A percentile compares a stretch with the other conserved stretches of the same genome.
Conservation (phyloP, 1,284 basidiomycete genomes). For the Melampsora americana region DNA sequence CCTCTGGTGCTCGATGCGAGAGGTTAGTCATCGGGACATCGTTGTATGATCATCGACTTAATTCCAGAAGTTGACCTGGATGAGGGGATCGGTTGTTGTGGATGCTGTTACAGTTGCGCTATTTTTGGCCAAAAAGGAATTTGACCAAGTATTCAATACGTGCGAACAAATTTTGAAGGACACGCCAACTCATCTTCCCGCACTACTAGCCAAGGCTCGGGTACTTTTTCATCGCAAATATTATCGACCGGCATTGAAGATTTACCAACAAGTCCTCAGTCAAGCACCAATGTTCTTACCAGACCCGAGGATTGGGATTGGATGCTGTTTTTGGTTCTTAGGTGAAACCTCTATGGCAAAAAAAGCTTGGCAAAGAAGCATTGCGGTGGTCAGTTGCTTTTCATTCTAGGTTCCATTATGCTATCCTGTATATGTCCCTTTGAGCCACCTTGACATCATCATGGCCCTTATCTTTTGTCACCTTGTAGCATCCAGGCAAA, state of each 20-base stretch:
- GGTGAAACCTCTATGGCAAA: slow-evolving; percentile 74
- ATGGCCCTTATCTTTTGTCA: background rate
- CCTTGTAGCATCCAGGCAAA: slow-evolving; percentile 58
- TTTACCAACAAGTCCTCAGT: slow-evolving; percentile 77
- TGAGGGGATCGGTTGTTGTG: background rate
- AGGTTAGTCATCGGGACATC: slow-evolving; percentile 5
- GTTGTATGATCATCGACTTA: background rate
- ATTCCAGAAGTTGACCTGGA: background rate
- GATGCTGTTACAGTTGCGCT: slow-evolving; percentile 11
- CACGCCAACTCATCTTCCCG: slow-evolving; percentile 61
- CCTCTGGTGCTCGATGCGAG: slow-evolving; percentile 31
- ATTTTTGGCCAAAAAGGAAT: slow-evolving; percentile 43
- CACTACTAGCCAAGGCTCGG: slow-evolving; percentile 62
- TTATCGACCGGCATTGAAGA: slow-evolving; percentile 70
- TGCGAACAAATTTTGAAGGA: slow-evolving; percentile 76
- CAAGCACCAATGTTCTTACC: slow-evolving; percentile 73
- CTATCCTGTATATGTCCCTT: too few species aligned
- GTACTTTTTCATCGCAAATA: slow-evolving; percentile 74
- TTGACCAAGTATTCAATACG: slow-evolving; percentile 69
- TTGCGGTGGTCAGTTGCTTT: slow-evolving; percentile 67
- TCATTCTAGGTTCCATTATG: background rate
- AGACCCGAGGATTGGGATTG: slow-evolving; percentile 88
- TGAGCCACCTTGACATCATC: background rate
- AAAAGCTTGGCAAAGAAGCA: slow-evolving; percentile 78
- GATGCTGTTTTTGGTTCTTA: slow-evolving; percentile 82